Conservation (phyloP, 75 land plant genomes). For the Selaginella tamariscina region DNA sequence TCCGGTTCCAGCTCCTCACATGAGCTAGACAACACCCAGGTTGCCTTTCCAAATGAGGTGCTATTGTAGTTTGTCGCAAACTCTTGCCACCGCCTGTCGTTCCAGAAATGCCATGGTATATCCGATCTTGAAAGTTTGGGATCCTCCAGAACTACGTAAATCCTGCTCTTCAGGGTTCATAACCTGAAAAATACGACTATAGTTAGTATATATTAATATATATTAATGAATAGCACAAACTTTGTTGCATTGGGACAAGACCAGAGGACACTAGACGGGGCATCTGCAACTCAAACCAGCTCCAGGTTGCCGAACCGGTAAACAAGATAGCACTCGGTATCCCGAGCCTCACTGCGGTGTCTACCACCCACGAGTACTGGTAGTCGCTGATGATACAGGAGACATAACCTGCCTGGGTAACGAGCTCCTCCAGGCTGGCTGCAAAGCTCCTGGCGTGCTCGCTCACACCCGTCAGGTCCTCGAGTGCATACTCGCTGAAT, state of each 20-base stretch:
- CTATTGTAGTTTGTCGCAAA: neutral
- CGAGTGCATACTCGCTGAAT: too few species aligned
- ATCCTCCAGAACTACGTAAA: neutral
- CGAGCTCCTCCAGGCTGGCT: too few species aligned
- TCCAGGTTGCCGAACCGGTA: neutral
- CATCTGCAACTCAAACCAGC: neutral
- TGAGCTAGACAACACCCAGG: neutral
- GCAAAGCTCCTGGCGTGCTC: too few species aligned
- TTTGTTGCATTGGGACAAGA: neutral
- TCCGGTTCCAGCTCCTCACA: neutral
- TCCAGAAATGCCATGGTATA: neutral
- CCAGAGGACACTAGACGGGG: neutral
- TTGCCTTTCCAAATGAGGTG: neutral
- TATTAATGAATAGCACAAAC: too few species aligned
- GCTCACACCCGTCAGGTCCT: too few species aligned
- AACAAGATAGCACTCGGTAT: neutral
- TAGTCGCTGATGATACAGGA: neutral
- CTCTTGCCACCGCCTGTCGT: neutral
- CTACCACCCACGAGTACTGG: neutral
- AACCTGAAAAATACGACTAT: neutral
- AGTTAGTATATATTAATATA: neutral
- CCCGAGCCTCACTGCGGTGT: neutral
- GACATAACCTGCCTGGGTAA: neutral
- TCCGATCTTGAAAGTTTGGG: neutral
- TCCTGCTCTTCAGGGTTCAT: neutral